A percentile compares a stretch with the other conserved stretches of the same genome.
phyloP scores from a whole-genome alignment of 2,329 filamentous ascomycete species.

The Arthrobotrys entomopaga region DNA sequence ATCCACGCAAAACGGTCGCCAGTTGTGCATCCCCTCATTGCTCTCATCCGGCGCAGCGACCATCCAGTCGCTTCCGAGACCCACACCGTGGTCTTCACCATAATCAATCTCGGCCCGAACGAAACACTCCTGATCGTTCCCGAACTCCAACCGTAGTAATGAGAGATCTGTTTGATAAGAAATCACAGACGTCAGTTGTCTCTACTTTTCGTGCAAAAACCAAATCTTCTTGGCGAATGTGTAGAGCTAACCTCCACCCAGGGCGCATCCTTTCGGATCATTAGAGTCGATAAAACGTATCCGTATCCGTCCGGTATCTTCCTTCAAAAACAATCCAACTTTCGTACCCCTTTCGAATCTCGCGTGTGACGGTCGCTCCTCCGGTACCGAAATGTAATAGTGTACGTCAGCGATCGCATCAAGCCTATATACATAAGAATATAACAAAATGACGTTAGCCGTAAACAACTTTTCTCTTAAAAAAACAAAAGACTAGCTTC shows the following conservation, averaged over 20 bases:
- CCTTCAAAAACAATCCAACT: conserved; percentile 46
- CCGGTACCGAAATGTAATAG: conserved; percentile 51
- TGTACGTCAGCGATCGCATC: conserved; percentile 51
- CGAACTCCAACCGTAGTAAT: conserved; percentile 35
- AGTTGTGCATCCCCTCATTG: conserved; percentile 50
- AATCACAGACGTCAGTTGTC: not conserved
- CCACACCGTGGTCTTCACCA: conserved; percentile 39
- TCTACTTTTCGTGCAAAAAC: not conserved
- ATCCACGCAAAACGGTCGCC: conserved; percentile 51
- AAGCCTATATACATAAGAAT: conserved; percentile 22
- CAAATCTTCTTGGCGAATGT: not conserved
- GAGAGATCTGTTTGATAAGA: conserved; percentile 37
- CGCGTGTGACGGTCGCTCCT: conserved; percentile 46
- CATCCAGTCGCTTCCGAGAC: conserved; percentile 53
- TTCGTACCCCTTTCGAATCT: conserved; percentile 50
- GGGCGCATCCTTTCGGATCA: conserved; percentile 40
- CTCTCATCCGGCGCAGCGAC: conserved; percentile 39
- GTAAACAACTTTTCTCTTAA: too few species aligned
- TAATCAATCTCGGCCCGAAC: conserved; percentile 54
- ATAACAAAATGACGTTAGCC: not conserved
- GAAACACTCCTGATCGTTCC: conserved; percentile 49
- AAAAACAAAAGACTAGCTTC: not conserved
- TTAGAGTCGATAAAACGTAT: conserved; percentile 34
- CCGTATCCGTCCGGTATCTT: conserved; percentile 49
- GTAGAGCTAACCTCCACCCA: conserved; percentile 48